Evolutionary conservation across 179 eudicot genomes (phyloP).

Genomic region (Drosera spatulata): DNA sequence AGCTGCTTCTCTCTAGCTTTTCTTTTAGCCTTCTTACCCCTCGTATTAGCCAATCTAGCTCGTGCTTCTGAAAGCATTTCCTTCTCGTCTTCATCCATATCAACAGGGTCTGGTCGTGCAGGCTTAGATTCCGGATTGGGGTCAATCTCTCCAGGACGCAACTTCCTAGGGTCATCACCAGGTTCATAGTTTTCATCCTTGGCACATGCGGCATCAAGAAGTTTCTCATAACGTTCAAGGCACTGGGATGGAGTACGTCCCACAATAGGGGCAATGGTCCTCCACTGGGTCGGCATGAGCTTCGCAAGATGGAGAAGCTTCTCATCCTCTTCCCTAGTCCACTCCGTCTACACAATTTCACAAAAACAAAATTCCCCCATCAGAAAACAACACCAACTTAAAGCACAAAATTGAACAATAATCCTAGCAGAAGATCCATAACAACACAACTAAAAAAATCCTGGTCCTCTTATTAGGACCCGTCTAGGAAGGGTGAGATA

Average conservation of each 20-base stretch:
- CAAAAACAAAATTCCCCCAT: not conserved
- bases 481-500: too few relatives aligned
- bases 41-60: slow-evolving; percentile 89
- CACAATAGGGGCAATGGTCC: slow-evolving; percentile 97
- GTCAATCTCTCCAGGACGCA: slow-evolving; percentile 98
- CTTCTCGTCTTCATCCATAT: slow-evolving; percentile 99
- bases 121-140: slow-evolving; percentile 99
- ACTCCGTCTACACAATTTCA: slow-evolving; percentile 63
- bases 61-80: slow-evolving; percentile 99
- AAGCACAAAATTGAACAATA: too few relatives aligned
- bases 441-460: too few relatives aligned
- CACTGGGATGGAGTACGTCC: slow-evolving; percentile 99
- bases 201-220: slow-evolving; percentile 96
- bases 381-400: not conserved
- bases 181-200: slow-evolving; percentile 93
- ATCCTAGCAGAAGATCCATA: too few relatives aligned
- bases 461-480: too few relatives aligned
- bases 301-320: slow-evolving; percentile 92
- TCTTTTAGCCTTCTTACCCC: slow-evolving; percentile 97
- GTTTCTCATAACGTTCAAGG: slow-evolving; percentile 94
- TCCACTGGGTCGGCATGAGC: slow-evolving; percentile 99
- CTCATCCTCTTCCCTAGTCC: slow-evolving; percentile 99
- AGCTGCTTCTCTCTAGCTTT: slow-evolving; percentile 99
- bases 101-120: slow-evolving; percentile 99
- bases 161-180: slow-evolving; percentile 88